Conservation (phyloP, 2,329 filamentous ascomycete genomes). For the Endocalyx cinctus region DNA sequence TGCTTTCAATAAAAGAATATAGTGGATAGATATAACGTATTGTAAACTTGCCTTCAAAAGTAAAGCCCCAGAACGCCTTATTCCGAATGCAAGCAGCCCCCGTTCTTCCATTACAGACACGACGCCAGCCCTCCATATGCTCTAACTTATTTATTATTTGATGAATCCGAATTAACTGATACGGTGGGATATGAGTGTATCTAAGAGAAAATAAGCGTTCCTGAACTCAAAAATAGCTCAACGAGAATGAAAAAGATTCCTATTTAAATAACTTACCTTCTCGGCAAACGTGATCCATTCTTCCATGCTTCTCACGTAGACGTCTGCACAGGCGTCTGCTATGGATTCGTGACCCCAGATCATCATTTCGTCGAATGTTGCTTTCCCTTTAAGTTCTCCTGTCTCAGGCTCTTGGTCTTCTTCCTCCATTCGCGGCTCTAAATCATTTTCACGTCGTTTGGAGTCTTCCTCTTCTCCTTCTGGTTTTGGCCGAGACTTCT, state of each 20-base stretch:
- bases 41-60: too few relatives aligned
- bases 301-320: slow-evolving; percentile 67
- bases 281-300: slow-evolving; percentile 78
- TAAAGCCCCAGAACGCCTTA: too few relatives aligned
- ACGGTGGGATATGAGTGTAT: slow-evolving; percentile 29
- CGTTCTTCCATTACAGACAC: too few relatives aligned
- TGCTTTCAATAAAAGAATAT: too few relatives aligned
- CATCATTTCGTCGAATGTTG: slow-evolving; percentile 67
- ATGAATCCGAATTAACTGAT: slow-evolving; percentile 5
- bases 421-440: slow-evolving; percentile 39
- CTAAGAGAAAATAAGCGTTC: slow-evolving; percentile 12
- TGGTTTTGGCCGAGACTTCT: slow-evolving; percentile 36
- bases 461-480: slow-evolving; percentile 28
- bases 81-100: too few relatives aligned
- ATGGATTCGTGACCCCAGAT: slow-evolving; percentile 79
- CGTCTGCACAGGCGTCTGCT: slow-evolving; percentile 59
- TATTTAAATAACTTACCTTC: slow-evolving; percentile 43
- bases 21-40: too few relatives aligned
- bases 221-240: too few relatives aligned
- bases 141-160: too few relatives aligned
- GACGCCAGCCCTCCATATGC: too few relatives aligned
- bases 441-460: slow-evolving; percentile 40
- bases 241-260: neutral
- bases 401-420: slow-evolving; percentile 44
- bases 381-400: slow-evolving; percentile 57